phyloP scores from a whole-genome alignment of 1,284 basidiomycete genomes.

The Ceratobasidium sp. region DNA sequence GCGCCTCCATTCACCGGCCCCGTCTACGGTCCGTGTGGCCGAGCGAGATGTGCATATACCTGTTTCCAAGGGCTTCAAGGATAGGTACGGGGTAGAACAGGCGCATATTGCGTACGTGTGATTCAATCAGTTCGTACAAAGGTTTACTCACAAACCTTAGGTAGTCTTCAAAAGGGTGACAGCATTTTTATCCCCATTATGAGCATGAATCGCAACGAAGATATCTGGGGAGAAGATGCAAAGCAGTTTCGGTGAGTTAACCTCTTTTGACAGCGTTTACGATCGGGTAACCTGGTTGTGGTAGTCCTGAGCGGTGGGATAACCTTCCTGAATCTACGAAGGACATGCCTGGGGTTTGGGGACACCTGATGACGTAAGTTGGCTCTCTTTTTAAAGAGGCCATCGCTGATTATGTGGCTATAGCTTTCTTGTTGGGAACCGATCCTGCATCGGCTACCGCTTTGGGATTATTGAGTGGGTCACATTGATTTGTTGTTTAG shows the following conservation, averaged over 20 bases:
- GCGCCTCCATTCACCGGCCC: slow-evolving; percentile 24
- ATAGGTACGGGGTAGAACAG: slow-evolving; percentile 37
- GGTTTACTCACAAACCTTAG: not conserved
- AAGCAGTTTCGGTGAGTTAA: slow-evolving; percentile 39
- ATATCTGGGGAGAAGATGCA: slow-evolving; percentile 44
- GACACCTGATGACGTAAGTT: slow-evolving; percentile 38
- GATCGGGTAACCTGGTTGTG: not conserved
- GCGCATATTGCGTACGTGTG: slow-evolving; percentile 32
- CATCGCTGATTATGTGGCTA: not conserved
- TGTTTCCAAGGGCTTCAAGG: slow-evolving; percentile 35
- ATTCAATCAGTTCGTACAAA: not conserved
- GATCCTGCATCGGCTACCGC: slow-evolving; percentile 14
- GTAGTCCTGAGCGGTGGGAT: slow-evolving; percentile 45
- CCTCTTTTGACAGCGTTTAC: not conserved
- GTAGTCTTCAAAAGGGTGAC: slow-evolving; percentile 26
- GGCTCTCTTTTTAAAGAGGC: not conserved
- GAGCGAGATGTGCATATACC: slow-evolving; percentile 39
- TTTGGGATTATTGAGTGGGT: slow-evolving; percentile 30
- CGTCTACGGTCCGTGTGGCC: slow-evolving; percentile 15
- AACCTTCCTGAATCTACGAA: slow-evolving; percentile 32
- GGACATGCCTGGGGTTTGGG: slow-evolving; percentile 42
- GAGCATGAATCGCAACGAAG: slow-evolving; percentile 29
- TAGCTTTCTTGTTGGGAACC: not conserved
- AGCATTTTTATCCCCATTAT: slow-evolving; percentile 31
- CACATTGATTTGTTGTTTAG: not conserved